Base-by-base conservation (phyloP, 441 rosid species). In the Adansonia rubrostipa region DNA sequence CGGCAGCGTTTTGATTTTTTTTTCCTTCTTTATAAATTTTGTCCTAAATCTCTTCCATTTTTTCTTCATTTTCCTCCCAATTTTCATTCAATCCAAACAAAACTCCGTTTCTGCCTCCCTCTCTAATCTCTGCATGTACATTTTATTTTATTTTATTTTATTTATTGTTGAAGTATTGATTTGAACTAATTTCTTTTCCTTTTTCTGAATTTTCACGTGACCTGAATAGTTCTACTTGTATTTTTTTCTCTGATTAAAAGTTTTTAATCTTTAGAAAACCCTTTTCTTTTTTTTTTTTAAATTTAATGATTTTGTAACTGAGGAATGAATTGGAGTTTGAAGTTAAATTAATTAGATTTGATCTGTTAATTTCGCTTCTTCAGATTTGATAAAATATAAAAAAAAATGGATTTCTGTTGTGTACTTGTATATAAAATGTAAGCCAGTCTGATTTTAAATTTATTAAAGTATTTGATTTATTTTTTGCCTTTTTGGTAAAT, bases 41-140 rank as follows among this genome's bases (percentile, higher is more conserved):
- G 0, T 20, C 2, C 22, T 10, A 68, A 47, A 44, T 68, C 3
- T 50, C 14, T 22, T 14, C 42, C 5, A 68, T 11, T 20, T 20
- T 6, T 68, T 69, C 19, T 20, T 63, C 19, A 63, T 13, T 28
- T 63, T 63, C 68, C 45, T 63, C 66, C 47, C 28, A 66, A 17
- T 66, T 66, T 66, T 42, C 71, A 44, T 69, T 9, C 73, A 22
- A 50, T 48, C 9, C 4, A 69, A 68, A 45, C 56, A 5, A 13
- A 22, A 67, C 9, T 67, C 14, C 14, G 2, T 19, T 19, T 45
- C 36, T 19, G 56, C 28, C 2, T 68, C 56, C 56, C 40, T 48
- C 6, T 11, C 42, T 19, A 11, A 19, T 69, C 17, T n/a, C 17
- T 19, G 73, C 17, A 11, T 50, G 1, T 48, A 54, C 56, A 48